These are phyloP conservation scores for Clavariopsis aquatica DNA, from an alignment of 495 filamentous ascomycete species.

Conservation along the genomic window DNA sequence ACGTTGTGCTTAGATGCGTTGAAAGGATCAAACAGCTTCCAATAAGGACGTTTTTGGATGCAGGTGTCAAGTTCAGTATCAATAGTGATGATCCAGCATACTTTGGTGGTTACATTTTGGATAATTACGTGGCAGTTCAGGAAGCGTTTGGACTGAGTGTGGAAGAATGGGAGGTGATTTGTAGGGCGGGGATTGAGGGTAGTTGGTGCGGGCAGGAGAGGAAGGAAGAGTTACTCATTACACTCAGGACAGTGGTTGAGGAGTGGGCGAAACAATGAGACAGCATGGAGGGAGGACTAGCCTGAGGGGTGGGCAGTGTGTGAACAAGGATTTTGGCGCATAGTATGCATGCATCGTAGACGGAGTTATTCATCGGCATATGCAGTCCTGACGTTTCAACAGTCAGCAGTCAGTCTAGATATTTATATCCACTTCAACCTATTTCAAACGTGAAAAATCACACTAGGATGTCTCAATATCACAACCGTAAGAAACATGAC, in stretches of 20 bases:
- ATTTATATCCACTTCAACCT: too few relatives aligned
- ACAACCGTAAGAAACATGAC: too few relatives aligned
- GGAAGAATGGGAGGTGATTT: conserved; percentile 66
- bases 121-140: conserved; percentile 75
- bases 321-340: too few relatives aligned
- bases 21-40: conserved; percentile 59
- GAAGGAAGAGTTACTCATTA: conserved; percentile 49
- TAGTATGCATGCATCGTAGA: too few relatives aligned
- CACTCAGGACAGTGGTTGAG: conserved; percentile 7
- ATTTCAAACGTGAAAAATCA: too few relatives aligned
- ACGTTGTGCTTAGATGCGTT: conserved; percentile 66
- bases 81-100: conserved; percentile 71
- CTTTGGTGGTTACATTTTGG: conserved; percentile 74
- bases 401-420: too few relatives aligned
- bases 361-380: too few relatives aligned
- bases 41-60: conserved; percentile 63
- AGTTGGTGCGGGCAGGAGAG: conserved; percentile 58
- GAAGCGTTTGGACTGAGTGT: conserved; percentile 64
- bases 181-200: conserved; percentile 60
- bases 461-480: too few relatives aligned
- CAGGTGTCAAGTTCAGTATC: conserved; percentile 52
- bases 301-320: too few relatives aligned
- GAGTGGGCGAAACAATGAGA: conserved; percentile 11
- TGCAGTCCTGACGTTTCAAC: too few relatives aligned
- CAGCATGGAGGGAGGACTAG: background rate